Conservation (phyloP, 2,329 filamentous ascomycete species). For the Aphanocladium album region DNA sequence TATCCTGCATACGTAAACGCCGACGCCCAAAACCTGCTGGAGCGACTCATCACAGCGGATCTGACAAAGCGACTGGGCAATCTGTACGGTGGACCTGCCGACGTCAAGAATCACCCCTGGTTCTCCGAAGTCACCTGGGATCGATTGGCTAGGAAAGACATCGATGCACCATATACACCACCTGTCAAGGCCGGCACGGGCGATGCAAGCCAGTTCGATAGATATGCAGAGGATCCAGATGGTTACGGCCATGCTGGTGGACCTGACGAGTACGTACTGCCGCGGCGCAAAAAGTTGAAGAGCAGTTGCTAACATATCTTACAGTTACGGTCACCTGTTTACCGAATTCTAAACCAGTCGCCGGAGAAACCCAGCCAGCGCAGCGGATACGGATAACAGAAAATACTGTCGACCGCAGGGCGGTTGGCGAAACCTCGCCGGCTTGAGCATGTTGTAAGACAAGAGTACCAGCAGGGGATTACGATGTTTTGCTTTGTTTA, state of each 20-base stretch:
- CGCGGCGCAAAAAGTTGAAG: too few species aligned
- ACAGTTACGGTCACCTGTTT: constrained; percentile 69
- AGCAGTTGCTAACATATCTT: constrained; percentile 2
- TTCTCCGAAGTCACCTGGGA: constrained; percentile 99
- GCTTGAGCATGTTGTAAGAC: background rate
- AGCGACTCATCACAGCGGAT: constrained; percentile 89
- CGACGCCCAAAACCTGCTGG: constrained; percentile 87
- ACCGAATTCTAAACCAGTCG: constrained; percentile 57
- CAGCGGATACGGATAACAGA: background rate
- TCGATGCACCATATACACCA: constrained; percentile 95
- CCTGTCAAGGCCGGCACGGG: constrained; percentile 90
- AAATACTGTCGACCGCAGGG: background rate
- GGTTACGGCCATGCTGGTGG: constrained; percentile 70
- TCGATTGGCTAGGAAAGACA: constrained; percentile 86
- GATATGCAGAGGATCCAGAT: constrained; percentile 95
- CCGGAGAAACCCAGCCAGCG: background rate
- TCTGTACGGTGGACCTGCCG: constrained; percentile 80
- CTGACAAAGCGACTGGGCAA: constrained; percentile 94
- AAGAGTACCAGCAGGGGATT: background rate
- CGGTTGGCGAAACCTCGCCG: background rate
- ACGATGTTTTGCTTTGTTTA: constrained; percentile 2
- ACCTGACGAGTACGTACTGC: constrained; percentile 72
- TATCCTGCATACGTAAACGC: constrained; percentile 94
- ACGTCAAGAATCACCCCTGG: constrained; percentile 95
- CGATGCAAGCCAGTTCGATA: constrained; percentile 95